A percentile compares a stretch with the other conserved stretches of the same genome.
These are phyloP conservation scores for Aspergillus alliaceus DNA, from an alignment of 2,329 filamentous ascomycete genomes.

Conservation along the genomic window DNA sequence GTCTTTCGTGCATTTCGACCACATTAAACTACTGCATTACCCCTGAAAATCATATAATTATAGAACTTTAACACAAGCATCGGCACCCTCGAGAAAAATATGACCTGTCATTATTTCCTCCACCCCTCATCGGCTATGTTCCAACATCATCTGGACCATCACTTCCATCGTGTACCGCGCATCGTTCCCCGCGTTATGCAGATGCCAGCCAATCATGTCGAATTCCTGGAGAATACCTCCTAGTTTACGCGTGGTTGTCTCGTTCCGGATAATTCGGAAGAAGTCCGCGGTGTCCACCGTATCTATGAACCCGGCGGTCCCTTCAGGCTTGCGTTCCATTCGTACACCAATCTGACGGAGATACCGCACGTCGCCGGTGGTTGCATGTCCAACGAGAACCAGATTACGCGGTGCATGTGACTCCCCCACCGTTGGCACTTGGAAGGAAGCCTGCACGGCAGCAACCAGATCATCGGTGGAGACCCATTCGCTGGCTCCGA, in stretches of 20 bases:
- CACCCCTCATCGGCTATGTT: background rate
- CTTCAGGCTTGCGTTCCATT: constrained; percentile 20
- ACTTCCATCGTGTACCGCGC: constrained; percentile 76
- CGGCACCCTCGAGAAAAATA: background rate
- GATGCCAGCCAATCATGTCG: constrained; percentile 60
- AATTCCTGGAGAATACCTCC: constrained; percentile 63
- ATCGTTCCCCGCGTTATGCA: constrained; percentile 90
- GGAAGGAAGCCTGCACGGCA: constrained; percentile 56
- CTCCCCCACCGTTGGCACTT: constrained; percentile 44
- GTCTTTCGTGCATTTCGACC: background rate
- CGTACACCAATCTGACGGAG: constrained; percentile 66
- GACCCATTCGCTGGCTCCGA: constrained; percentile 59
- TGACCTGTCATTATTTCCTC: background rate
- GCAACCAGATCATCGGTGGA: constrained; percentile 44
- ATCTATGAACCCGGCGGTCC: constrained; percentile 55
- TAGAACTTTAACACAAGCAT: background rate
- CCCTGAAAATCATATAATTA: background rate
- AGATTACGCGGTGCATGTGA: constrained; percentile 53
- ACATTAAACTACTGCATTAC: background rate
- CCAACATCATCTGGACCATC: constrained; percentile 52
- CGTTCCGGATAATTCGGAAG: constrained; percentile 62
- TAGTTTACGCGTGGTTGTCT: constrained; percentile 58
- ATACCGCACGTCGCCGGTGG: constrained; percentile 66
- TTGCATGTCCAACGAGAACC: constrained; percentile 77
- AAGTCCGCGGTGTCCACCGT: constrained; percentile 72